Evolutionary conservation across 2,329 filamentous ascomycete genomes (phyloP), one percentile per base, ranked within the genome.

Genomic region (Neopestalotiopsis rosae): DNA sequence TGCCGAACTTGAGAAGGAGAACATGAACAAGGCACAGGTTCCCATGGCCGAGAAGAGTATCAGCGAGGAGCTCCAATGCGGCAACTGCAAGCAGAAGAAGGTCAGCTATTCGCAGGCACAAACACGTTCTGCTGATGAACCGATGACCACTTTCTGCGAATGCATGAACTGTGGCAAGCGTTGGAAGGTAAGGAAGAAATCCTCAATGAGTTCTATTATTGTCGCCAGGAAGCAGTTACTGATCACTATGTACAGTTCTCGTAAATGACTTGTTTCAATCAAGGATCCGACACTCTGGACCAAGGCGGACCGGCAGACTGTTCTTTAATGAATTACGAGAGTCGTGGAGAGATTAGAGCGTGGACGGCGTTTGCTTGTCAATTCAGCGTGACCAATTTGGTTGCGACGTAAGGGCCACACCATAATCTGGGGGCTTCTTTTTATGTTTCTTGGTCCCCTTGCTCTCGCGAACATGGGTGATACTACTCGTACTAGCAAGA

Each of bases 11-110:
- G 88, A 94, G 79, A 90, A 93, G 82, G 94, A 98, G 82, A 99
- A 99, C 82, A 95, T 98, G 93, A 94, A 94, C 85, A 94, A 95
- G 81, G 94, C 96, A 1, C 97, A 98, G 90, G 95, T 97, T 12
- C 93, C 95, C 68, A 92, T 95, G 86, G 92, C 90, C 20, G 92
- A 97, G 82, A 96, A 94, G 87, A 95, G 92, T 78, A 94, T 98
- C 83, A 94, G 91, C 79, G 92, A 92, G 79, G 93, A 91, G 68
- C 87, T 98, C 77, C 91, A 94, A 82, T 99, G 96, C 83, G 90
- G 94, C 77, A 95, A 94, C 81, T 99, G 96, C 83, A 93, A 93
- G 76, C 88, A 97, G 87, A 95, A 93, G 86, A 95, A 94, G 86
- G 96, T 98, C 78, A 94, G 92, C 81, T 99, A 99, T 82, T 94